Evolutionary conservation across 805 yeast genomes (phyloP), one percentile per base, ranked within the genome.

Genomic region (Scheffersomyces amazonensis): DNA sequence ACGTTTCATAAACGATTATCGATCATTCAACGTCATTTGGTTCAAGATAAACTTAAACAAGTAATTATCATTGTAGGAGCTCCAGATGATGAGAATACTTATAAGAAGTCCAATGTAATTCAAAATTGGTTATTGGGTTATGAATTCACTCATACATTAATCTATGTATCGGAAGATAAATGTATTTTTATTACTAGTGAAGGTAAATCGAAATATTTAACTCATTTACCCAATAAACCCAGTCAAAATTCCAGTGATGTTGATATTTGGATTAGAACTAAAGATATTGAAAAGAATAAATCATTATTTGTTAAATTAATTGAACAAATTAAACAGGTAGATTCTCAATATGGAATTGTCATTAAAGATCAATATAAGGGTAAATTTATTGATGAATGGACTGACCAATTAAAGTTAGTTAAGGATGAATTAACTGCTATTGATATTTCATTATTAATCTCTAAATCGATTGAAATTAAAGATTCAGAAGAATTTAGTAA

Each of bases 51-150:
- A 32, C 48, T 55, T 32, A 40, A 58, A 7, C 57, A 63, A 31
- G 47, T 64, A 16, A 50, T 88, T 43, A 76, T 87, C 32, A 78
- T 87, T 11, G 83, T 85, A 33, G 98, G 97, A 10, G 85, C 95
- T 6, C 71, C 87, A 31, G 89, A 87, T 56, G 93, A 86, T 43
- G 91, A 85, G 47, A 85, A 88, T 58, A 95, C 96, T 34, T 89
- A 87, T 62, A 88, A 85, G 56, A 87, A 87, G 62, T 83, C 95
- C 10, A 81, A 95, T 1, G 82, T 85, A 32, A 63, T 90, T 33
- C 97, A 90, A 58, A 84, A 81, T 36, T 91, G 98, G 98, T 67
- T 91, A 37, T 66, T 91, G 34, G 96, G 97, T 3, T 91, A 90
- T 58, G 98, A 93, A 58, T 91, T 91, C 56, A 95, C 96, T n/a